Base-by-base conservation (phyloP, 2,329 filamentous ascomycete genomes). In the Trichoderma sp. region DNA sequence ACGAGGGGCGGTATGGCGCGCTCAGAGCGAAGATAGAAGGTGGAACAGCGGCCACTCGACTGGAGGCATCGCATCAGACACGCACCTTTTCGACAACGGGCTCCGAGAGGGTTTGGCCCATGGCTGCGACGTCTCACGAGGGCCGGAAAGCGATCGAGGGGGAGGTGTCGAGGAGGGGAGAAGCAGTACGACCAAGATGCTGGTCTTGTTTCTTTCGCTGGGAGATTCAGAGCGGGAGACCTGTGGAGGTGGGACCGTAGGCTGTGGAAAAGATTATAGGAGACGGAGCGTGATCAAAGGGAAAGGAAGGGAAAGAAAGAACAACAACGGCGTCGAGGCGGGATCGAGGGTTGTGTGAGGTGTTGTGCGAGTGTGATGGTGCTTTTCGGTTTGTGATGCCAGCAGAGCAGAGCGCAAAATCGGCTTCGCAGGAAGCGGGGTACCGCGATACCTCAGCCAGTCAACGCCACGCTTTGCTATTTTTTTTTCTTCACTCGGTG, bases 21-120 rank as follows among this genome's bases (percentile, higher is more conserved):
- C 3, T 19, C 39, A 17, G 10, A 24, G 54, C 30, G 26, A 52
- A 34, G 50, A 5, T n/a, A 17, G 3, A 43, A n/a, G 39, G 19
- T 30, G 19, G 26, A 45, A 54, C 26, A 63, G 65, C 48, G 61
- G 44, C 67, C 7, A 45, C n/a, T 64, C 66, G 50, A 52, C 24
- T n/a, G 24, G 59, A 59, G 34, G 34, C 52, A 43, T 52, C 34
- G 34, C 65, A 74, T 39, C 69, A 98, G 21, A 39, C 66, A 74
- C 75, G 70, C 70, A 99, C 95, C 93, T 99, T 99, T 78, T 98
- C 95, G 79, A 97, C 91, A 76, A 99, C 93, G 75, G 95, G 95
- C 85, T 99, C 95, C 75, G 94, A 98, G 77, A 99, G 89, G 80
- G 95, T 99, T 85, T 99, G 95, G 87, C 95, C 95, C 95, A 99